These are phyloP conservation scores for Ceratobasidium sp. DNA, from an alignment of 1,284 basidiomycete genomes.

Conservation along the genomic window DNA sequence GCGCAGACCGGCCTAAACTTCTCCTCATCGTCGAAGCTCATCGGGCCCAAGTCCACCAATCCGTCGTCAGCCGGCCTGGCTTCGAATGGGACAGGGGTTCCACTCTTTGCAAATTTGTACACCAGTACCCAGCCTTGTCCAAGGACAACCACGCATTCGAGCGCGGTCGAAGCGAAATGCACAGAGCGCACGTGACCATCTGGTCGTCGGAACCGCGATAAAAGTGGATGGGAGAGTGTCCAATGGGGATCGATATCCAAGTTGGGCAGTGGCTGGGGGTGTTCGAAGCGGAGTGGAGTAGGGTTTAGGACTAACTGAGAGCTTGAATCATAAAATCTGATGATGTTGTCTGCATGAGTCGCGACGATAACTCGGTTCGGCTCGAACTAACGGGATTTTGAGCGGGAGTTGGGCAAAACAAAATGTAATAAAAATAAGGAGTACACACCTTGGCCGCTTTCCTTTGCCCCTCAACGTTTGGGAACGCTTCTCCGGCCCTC, in stretches of 20 bases:
- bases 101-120: slow-evolving; percentile 65
- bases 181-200: slow-evolving; percentile 65
- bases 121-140: slow-evolving; percentile 76
- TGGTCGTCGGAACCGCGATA: slow-evolving; percentile 61
- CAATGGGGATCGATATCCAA: slow-evolving; percentile 69
- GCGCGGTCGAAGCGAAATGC: slow-evolving; percentile 72
- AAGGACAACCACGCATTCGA: slow-evolving; percentile 76
- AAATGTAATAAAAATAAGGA: not conserved
- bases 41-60: slow-evolving; percentile 65
- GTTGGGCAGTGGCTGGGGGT: slow-evolving; percentile 70
- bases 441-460: slow-evolving; percentile 45
- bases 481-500: slow-evolving; percentile 9
- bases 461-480: slow-evolving; percentile 21
- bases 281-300: slow-evolving; percentile 64
- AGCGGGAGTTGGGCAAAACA: not conserved
- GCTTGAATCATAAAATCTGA: slow-evolving; percentile 78
- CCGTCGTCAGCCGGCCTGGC: slow-evolving; percentile 61
- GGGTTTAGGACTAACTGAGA: slow-evolving; percentile 71
- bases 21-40: slow-evolving; percentile 57
- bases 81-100: slow-evolving; percentile 50
- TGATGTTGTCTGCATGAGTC: slow-evolving; percentile 71
- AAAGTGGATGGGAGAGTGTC: slow-evolving; percentile 50
- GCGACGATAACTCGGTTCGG: slow-evolving; percentile 77
- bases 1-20: slow-evolving; percentile 72
- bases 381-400: slow-evolving; percentile 61